Percentiles rank a stretch among this genome's conserved stretches.
phyloP scores from a whole-genome alignment of 345 rosid species.

The Toxicodendron radicans region DNA sequence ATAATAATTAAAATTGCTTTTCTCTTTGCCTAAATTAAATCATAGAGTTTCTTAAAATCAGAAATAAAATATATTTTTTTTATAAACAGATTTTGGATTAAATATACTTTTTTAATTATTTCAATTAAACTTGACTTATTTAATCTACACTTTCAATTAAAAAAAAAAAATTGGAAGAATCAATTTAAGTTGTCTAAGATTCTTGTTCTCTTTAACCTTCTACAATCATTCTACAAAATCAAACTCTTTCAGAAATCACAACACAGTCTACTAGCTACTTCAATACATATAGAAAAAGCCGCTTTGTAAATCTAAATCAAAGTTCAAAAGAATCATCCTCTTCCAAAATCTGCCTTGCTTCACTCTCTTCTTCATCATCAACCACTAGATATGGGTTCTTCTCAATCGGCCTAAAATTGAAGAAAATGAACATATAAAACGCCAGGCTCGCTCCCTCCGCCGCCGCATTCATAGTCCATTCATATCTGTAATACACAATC shows the following conservation, averaged over 20 bases:
- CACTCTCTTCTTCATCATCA: conserved; percentile 40
- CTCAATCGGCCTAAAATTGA: conserved; percentile 48
- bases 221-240: neutral
- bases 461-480: conserved; percentile 32
- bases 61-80: too few species aligned
- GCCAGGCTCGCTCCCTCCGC: conserved; percentile 48
- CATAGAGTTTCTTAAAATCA: too few species aligned
- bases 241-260: neutral
- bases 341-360: conserved; percentile 38
- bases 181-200: neutral
- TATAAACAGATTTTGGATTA: too few species aligned
- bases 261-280: neutral
- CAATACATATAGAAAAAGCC: neutral
- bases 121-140: too few species aligned
- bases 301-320: conserved; percentile 9
- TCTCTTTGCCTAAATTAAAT: too few species aligned
- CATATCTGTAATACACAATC: conserved; percentile 34
- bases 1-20: too few species aligned
- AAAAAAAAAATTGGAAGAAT: too few species aligned
- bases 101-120: too few species aligned
- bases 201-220: neutral
- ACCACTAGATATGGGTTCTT: conserved; percentile 51
- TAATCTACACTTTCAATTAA: too few species aligned
- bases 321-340: conserved; percentile 44
- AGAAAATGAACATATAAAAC: conserved; percentile 46